Conservation (phyloP, 1,284 basidiomycete species). For the Trichosporon sp. region DNA sequence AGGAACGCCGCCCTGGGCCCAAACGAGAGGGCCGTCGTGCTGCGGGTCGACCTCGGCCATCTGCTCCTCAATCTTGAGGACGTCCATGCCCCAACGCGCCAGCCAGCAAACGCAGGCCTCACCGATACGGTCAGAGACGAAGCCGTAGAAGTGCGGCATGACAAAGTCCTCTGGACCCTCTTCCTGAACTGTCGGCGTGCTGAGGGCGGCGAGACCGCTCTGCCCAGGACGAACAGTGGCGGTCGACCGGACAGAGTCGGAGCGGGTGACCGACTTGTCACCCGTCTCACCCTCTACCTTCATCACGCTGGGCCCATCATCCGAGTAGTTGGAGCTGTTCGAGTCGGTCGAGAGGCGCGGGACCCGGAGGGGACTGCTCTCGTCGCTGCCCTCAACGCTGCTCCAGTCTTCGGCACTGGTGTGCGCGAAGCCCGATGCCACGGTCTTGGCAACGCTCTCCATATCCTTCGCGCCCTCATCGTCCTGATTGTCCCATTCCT, state of each 20-base stretch:
- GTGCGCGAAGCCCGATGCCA: conserved; percentile 28
- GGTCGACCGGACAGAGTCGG: conserved; percentile 12
- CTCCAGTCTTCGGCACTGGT: background rate
- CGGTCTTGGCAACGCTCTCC: conserved; percentile 61
- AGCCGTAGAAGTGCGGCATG: conserved; percentile 65
- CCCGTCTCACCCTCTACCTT: conserved; percentile 8
- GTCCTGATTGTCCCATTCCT: conserved; percentile 50
- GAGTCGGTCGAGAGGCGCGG: conserved; percentile 18
- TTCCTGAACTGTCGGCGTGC: background rate
- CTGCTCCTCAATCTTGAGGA: conserved; percentile 64
- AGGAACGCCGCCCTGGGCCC: conserved; percentile 65
- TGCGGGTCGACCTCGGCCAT: background rate
- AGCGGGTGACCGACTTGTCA: conserved; percentile 7
- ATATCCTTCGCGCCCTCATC: conserved; percentile 65
- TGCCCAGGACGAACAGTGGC: conserved; percentile 9
- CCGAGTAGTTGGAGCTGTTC: background rate
- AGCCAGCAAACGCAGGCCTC: conserved; percentile 87
- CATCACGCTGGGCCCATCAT: conserved; percentile 11
- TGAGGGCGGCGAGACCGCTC: background rate
- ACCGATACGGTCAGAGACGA: conserved; percentile 80
- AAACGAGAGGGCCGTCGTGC: conserved; percentile 50
- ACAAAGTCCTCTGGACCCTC: background rate
- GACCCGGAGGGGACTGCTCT: background rate
- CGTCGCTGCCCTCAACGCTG: background rate
- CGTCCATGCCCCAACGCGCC: conserved; percentile 74